Evolutionary conservation across 768 basidiomycete genomes (phyloP), one percentile per base, ranked within the genome.

Genomic region (Mycena vulgaris): DNA sequence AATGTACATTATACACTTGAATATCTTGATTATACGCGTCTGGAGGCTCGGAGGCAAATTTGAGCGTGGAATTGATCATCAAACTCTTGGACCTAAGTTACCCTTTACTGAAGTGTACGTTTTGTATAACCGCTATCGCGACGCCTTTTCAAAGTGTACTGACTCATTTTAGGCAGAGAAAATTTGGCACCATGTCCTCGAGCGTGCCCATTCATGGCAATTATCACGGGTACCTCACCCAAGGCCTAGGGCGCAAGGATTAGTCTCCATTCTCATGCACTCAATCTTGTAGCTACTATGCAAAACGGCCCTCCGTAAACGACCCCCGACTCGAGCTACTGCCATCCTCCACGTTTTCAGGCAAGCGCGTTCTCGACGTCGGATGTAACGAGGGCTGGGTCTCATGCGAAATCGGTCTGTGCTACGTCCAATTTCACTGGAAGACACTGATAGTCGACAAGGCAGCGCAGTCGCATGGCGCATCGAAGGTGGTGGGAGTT

Each of bases 311-410:
- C 0, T 84, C 82, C 25, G 75, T 84, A 1, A 80, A 80, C 37
- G 94, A 96, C 77, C 86, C 88, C 0, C 88, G 96, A 19, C 85
- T 97, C 2, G 83, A 86, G 0, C 80, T 91, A 21, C 81, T 97
- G 2, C 90, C 91, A 0, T 45, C 78, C 5, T 72, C 79, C 1
- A 81, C 92, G 37, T 90, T 96, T 73, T 30, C 67, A 4, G 86
- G 80, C 17, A 88, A 88, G 66, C 82, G 84, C 53, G 91, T 96
- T 3, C 85, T 97, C 14, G 95, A 97, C 79, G 81, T 97, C 0
- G 95, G 95, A 0, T 95, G 94, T 77, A 97, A 97, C 78, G 91
- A 94, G 75, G 95, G 95, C 10, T 89, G 88, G 86, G 90, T 97
- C 39, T 92, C 93, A 1, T 92, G 92, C 76, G 94, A 96, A 78